Evolutionary conservation across 2,329 filamentous ascomycete species (phyloP).

Genomic region (Trichoderma lentiforme): DNA sequence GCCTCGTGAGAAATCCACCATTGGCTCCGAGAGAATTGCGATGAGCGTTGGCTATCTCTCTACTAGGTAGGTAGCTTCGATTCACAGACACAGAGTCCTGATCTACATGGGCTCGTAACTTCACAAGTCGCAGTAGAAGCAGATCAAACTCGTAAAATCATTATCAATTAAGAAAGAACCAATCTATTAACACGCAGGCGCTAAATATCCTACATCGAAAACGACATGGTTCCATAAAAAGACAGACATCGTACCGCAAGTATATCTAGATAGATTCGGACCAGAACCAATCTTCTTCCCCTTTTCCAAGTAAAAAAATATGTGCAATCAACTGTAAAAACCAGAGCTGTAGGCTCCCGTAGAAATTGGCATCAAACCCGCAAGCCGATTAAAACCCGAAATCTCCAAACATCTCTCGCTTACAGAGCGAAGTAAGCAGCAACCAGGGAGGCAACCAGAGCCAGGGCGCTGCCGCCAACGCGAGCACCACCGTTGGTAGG

Average conservation of each 20-base stretch:
- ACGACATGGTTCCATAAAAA: slow-evolving; percentile 8
- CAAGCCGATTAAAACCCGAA: neutral
- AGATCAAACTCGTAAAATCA: slow-evolving; percentile 3
- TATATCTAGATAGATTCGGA: slow-evolving; percentile 9
- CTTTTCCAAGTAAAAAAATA: slow-evolving; percentile 28
- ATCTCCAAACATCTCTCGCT: slow-evolving; percentile 22
- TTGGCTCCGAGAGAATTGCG: neutral
- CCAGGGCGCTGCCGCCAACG: slow-evolving; percentile 38
- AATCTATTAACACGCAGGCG: slow-evolving; percentile 17
- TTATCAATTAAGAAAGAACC: slow-evolving; percentile 17
- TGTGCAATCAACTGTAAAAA: slow-evolving; percentile 27
- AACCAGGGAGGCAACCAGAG: slow-evolving; percentile 39
- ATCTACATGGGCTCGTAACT: neutral
- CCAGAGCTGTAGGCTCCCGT: neutral
- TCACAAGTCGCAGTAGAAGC: neutral
- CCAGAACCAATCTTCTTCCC: slow-evolving; percentile 20
- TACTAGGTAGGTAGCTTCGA: neutral
- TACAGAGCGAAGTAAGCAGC: slow-evolving; percentile 44
- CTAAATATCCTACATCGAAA: slow-evolving; percentile 20
- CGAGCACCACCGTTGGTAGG: slow-evolving; percentile 28
- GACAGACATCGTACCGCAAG: slow-evolving; percentile 4
- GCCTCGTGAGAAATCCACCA: neutral
- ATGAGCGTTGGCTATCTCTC: neutral
- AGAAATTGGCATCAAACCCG: slow-evolving; percentile 20
- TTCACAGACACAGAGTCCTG: neutral